These are phyloP conservation scores for Aspergillus homomorphus DNA, from an alignment of 495 filamentous ascomycete species.

Conservation along the genomic window DNA sequence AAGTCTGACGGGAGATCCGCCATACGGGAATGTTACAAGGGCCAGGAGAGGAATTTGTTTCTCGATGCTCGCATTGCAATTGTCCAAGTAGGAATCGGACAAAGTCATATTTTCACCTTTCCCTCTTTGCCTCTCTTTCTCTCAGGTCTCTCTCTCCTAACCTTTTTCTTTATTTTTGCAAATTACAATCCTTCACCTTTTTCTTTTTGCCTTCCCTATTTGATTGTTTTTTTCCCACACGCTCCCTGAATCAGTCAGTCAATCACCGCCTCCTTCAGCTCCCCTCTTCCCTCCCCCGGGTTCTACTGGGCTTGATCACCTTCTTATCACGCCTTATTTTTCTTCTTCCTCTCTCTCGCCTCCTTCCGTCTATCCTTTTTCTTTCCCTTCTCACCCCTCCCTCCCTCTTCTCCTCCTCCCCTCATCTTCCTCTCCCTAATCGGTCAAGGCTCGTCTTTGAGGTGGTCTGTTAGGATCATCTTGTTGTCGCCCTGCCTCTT, in stretches of 20 bases:
- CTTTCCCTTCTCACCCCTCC: constrained; percentile 12
- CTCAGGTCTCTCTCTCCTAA: not conserved
- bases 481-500: constrained; percentile 2
- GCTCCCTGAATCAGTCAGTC: constrained; percentile 4
- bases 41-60: not conserved
- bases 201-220: too few species aligned
- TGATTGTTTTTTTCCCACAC: constrained; percentile 1
- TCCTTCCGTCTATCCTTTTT: constrained; percentile 8
- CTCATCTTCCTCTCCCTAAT: not conserved
- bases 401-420: constrained; percentile 11
- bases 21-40: not conserved
- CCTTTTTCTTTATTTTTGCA: constrained; percentile 13
- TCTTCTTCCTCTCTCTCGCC: constrained; percentile 14
- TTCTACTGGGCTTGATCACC: constrained; percentile 6
- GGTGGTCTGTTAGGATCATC: constrained; percentile 14
- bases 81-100: too few species aligned
- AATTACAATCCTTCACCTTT: constrained; percentile 7
- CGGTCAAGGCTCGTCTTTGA: constrained; percentile 2
- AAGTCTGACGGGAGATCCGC: not conserved
- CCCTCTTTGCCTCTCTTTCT: constrained; percentile 3
- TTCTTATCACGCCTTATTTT: constrained; percentile 11
- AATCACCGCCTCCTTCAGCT: not conserved
- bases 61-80: too few species aligned
- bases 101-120: not conserved
- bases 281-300: constrained; percentile 10